Conservation (phyloP, 176 grass and related monocot species). For the Carex littledalei region DNA sequence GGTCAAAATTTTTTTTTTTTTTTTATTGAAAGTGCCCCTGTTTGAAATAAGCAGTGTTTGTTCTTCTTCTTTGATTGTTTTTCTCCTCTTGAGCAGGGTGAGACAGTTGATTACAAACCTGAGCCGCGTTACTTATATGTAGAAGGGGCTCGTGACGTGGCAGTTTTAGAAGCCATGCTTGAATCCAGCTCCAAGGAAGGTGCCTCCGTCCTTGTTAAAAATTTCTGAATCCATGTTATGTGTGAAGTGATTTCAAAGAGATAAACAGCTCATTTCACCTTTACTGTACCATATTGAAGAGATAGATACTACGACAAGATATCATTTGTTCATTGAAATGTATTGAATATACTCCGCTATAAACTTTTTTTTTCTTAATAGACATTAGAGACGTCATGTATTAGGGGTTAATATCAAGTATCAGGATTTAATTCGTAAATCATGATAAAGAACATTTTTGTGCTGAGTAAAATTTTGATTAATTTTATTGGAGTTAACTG, state of each 20-base stretch:
- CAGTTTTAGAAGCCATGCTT: constrained; percentile 91
- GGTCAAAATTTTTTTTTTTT: background rate
- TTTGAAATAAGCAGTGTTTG: background rate
- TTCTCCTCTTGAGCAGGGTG: constrained; percentile 34
- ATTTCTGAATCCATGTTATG: constrained; percentile 28
- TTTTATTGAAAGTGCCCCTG: background rate
- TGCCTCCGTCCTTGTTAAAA: constrained; percentile 57
- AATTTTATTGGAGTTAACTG: background rate
- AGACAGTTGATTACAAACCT: constrained; percentile 37
- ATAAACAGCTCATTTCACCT: background rate
- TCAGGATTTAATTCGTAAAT: background rate
- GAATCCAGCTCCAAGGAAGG: constrained; percentile 73
- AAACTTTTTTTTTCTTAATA: constrained; percentile 7
- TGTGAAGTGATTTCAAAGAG: background rate
- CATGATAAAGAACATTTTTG: background rate
- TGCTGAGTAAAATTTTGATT: background rate
- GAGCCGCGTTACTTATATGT: constrained; percentile 61
- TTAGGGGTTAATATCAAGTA: background rate
- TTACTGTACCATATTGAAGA: background rate
- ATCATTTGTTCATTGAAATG: background rate
- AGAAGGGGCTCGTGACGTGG: constrained; percentile 79
- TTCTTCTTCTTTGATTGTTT: background rate
- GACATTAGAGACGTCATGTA: constrained; percentile 13
- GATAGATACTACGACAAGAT: background rate
- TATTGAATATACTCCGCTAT: background rate